A percentile compares a stretch with the other conserved stretches of the same genome.
phyloP scores from a whole-genome alignment of 805 yeast genomes.

The Priceomyces carsonii region DNA sequence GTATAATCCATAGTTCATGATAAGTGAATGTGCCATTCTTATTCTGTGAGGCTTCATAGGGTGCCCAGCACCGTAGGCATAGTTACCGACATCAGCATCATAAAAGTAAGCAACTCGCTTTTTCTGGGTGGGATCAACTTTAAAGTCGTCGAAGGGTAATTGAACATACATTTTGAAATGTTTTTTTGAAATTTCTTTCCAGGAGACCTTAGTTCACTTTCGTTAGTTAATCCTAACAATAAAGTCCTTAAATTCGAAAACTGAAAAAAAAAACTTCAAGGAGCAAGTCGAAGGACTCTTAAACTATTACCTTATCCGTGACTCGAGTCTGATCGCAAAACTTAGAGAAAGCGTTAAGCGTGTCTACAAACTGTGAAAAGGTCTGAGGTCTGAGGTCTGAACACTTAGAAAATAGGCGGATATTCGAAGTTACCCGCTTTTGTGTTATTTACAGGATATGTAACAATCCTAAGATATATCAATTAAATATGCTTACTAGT shows the following conservation, averaged over 20 bases:
- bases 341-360: no score
- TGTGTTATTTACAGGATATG: neutral
- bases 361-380: no score
- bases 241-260: no score
- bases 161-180: conserved; percentile 38
- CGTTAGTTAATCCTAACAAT: no score
- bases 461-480: neutral
- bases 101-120: conserved; percentile 46
- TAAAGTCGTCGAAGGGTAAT: conserved; percentile 46
- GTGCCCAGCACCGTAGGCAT: conserved; percentile 97
- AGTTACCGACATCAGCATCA: conserved; percentile 89
- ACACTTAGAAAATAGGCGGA: neutral
- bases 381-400: no score
- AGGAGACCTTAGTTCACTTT: no score
- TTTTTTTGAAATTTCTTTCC: no score
- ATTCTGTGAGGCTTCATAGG: conserved; percentile 99
- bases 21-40: conserved; percentile 96
- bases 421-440: conserved; percentile 1
- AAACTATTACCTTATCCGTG: no score
- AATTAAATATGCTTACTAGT: no score
- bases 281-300: no score
- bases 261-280: no score
- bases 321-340: no score
- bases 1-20: conserved; percentile 95
- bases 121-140: conserved; percentile 41